Conservation (phyloP, 2,329 filamentous ascomycete species). For the Pyricularia pennisetigena region DNA sequence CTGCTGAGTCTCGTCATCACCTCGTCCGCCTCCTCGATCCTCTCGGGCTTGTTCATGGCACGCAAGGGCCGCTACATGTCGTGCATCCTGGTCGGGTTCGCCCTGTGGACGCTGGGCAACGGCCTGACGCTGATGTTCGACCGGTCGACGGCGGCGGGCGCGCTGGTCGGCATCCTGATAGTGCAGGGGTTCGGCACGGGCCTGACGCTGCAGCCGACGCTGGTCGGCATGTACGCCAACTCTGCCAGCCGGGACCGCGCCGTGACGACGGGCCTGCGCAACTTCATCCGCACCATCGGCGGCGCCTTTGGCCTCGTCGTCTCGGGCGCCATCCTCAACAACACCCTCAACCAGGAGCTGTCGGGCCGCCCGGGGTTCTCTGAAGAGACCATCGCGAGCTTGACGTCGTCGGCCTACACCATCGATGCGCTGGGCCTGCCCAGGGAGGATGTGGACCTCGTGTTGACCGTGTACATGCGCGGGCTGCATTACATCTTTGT, state of each 20-base stretch:
- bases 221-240: constrained; percentile 27
- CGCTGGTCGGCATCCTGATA: constrained; percentile 20
- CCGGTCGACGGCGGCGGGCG: constrained; percentile 14
- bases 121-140: constrained; percentile 19
- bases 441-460: constrained; percentile 9
- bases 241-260: constrained; percentile 23
- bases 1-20: constrained; percentile 19
- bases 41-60: constrained; percentile 21
- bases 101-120: constrained; percentile 23
- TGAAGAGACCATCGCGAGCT: constrained; percentile 11
- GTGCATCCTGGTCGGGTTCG: constrained; percentile 20
- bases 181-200: constrained; percentile 24
- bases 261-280: constrained; percentile 26
- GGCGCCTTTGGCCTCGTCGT: constrained; percentile 23
- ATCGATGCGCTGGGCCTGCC: constrained; percentile 12
- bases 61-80: constrained; percentile 18
- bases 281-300: constrained; percentile 26
- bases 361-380: constrained; percentile 4
- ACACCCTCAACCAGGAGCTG: constrained; percentile 13
- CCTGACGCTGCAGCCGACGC: constrained; percentile 24
- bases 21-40: constrained; percentile 17
- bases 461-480: constrained; percentile 18
- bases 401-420: constrained; percentile 16
- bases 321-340: constrained; percentile 21
- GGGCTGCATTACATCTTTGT: constrained; percentile 18